Evolutionary conservation across 345 rosid genomes (phyloP).

Genomic region (Erodium maritimum): DNA sequence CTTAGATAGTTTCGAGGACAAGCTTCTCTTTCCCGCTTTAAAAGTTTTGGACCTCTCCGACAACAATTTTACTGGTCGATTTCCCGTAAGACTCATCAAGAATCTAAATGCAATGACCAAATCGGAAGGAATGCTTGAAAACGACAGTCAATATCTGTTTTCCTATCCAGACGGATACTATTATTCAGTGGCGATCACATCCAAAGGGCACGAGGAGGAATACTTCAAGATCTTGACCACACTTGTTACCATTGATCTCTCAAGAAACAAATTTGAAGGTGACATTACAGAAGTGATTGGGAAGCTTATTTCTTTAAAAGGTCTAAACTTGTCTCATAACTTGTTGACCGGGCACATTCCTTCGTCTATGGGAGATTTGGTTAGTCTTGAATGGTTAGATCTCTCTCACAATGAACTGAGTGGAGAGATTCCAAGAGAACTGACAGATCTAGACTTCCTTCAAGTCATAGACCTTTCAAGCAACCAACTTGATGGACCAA

Average conservation of each 20-base stretch:
- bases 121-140: not conserved
- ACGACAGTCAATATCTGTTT: not conserved
- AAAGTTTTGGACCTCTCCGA: constrained; percentile 15
- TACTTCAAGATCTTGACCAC: not conserved
- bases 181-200: not conserved
- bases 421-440: constrained; percentile 6
- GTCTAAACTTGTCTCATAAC: constrained; percentile 10
- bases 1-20: fast-evolving
- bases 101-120: constrained; percentile 5
- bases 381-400: constrained; percentile 11
- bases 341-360: constrained; percentile 6
- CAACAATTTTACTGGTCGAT: constrained; percentile 19
- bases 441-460: constrained; percentile 2
- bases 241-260: constrained; percentile 12
- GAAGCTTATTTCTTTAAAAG: not conserved
- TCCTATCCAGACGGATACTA: no score
- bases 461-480: constrained; percentile 1
- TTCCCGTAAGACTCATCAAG: not conserved
- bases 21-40: constrained; percentile 7
- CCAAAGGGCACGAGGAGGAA: constrained; percentile 8
- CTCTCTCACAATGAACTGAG: constrained; percentile 10
- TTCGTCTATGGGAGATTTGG: not conserved
- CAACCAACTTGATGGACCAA: constrained; percentile 8
- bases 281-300: constrained; percentile 5
- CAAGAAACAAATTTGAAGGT: constrained; percentile 11